These are phyloP conservation scores for Leccinellum rugosiceps DNA, from an alignment of 768 basidiomycete species.

Conservation along the genomic window DNA sequence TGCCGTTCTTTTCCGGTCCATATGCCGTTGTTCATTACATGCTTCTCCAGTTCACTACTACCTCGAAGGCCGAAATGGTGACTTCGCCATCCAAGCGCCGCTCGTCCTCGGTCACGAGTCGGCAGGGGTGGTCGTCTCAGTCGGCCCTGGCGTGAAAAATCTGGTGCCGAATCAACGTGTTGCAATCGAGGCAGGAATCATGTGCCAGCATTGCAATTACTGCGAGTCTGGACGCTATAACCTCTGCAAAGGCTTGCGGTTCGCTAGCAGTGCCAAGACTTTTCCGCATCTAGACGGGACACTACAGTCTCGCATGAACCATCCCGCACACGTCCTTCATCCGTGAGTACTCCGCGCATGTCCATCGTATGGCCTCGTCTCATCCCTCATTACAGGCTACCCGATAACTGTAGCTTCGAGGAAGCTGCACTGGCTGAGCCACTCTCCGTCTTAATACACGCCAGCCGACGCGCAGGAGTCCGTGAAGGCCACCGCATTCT, in stretches of 20 bases:
- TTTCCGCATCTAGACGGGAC: slow-evolving; percentile 94
- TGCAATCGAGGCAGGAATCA: slow-evolving; percentile 90
- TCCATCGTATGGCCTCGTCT: slow-evolving; percentile 3
- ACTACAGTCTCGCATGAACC: slow-evolving; percentile 83
- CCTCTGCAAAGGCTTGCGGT: slow-evolving; percentile 86
- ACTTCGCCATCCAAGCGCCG: slow-evolving; percentile 82
- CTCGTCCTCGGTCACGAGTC: slow-evolving; percentile 94
- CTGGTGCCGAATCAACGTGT: slow-evolving; percentile 80
- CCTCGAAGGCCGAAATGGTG: slow-evolving; percentile 84
- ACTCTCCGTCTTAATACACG: slow-evolving; percentile 82
- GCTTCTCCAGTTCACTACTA: slow-evolving; percentile 79
- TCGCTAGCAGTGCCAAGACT: slow-evolving; percentile 85
- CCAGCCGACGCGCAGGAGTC: slow-evolving; percentile 44
- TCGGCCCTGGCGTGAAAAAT: slow-evolving; percentile 66
- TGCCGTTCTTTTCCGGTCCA: slow-evolving; percentile 12
- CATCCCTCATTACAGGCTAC: slow-evolving; percentile 48
- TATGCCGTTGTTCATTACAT: not conserved
- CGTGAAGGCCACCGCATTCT: slow-evolving; percentile 66
- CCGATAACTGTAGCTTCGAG: slow-evolving; percentile 72
- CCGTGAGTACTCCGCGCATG: slow-evolving; percentile 54
- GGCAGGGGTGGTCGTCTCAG: slow-evolving; percentile 81
- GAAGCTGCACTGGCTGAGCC: slow-evolving; percentile 91
- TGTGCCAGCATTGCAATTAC: slow-evolving; percentile 72
- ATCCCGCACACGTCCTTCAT: slow-evolving; percentile 82
- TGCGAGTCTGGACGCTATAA: slow-evolving; percentile 85